Percentiles rank a stretch among this genome's conserved stretches.
These are phyloP conservation scores for Hibiscus trionum DNA, from an alignment of 345 rosid genomes.

Conservation along the genomic window DNA sequence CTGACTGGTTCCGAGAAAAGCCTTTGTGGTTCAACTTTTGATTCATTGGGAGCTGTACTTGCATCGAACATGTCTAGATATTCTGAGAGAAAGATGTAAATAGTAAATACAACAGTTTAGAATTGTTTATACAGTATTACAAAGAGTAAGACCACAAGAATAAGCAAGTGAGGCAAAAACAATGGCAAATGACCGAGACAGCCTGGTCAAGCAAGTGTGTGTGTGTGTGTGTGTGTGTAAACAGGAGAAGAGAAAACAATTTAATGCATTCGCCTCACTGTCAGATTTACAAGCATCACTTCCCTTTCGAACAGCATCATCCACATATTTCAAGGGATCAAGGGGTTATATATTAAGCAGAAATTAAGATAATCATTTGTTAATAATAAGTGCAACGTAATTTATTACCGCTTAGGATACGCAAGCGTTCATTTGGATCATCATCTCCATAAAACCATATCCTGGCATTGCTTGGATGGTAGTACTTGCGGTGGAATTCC, in stretches of 20 bases:
- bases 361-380: not conserved
- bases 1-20: conserved; percentile 72
- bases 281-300: not conserved
- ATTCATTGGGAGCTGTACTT: conserved; percentile 61
- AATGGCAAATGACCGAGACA: not conserved
- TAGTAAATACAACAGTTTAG: not conserved
- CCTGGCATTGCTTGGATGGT: conserved; percentile 95
- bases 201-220: not conserved
- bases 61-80: conserved; percentile 74
- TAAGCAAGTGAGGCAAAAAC: not conserved
- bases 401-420: conserved; percentile 65
- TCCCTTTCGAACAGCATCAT: not conserved
- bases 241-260: not conserved
- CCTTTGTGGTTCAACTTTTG: conserved; percentile 49
- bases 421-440: conserved; percentile 72
- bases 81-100: conserved; percentile 38
- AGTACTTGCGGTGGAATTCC: conserved; percentile 86
- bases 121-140: not conserved
- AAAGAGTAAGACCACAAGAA: not conserved
- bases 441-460: conserved; percentile 99
- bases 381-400: conserved; percentile 4
- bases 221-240: too few relatives aligned
- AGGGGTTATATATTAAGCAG: not conserved
- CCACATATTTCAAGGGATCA: not conserved
- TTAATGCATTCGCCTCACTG: not conserved